Conservation (phyloP, 2,329 filamentous ascomycete genomes). For the Penicillium sp. region DNA sequence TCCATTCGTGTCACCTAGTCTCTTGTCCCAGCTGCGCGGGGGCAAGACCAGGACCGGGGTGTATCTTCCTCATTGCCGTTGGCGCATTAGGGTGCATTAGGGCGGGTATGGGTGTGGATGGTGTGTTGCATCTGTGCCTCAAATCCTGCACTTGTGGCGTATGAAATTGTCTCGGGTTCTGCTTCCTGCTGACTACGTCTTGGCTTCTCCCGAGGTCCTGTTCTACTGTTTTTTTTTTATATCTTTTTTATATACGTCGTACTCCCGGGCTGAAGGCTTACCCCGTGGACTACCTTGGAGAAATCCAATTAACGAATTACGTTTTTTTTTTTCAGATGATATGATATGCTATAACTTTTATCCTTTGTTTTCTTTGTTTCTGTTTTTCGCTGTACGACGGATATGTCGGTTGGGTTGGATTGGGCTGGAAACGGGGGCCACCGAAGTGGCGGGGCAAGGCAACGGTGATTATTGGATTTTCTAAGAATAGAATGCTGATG, state of each 20-base stretch:
- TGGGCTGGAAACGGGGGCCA: neutral
- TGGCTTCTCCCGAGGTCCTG: neutral
- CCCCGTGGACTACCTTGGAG: neutral
- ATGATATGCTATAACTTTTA: neutral
- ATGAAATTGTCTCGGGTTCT: neutral
- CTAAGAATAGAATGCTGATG: neutral
- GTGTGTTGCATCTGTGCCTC: slow-evolving; percentile 1
- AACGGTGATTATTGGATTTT: neutral
- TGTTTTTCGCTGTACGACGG: neutral
- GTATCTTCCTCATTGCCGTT: slow-evolving; percentile 5
- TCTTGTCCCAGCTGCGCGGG: neutral
- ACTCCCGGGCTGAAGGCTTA: neutral
- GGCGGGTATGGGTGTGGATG: slow-evolving; percentile 5
- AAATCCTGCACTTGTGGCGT: slow-evolving; percentile 15
- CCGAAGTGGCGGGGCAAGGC: neutral
- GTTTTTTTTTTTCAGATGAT: neutral
- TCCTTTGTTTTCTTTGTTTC: neutral
- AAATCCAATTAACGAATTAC: slow-evolving; percentile 3
- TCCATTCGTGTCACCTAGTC: slow-evolving; percentile 12
- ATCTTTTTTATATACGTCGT: neutral
- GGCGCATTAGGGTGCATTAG: slow-evolving; percentile 17
- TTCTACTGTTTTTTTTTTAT: neutral
- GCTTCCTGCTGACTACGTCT: neutral
- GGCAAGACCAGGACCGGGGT: neutral
- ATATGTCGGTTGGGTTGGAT: neutral